These are phyloP conservation scores for Agaricus blazei DNA, from an alignment of 768 basidiomycete genomes.

Conservation along the genomic window DNA sequence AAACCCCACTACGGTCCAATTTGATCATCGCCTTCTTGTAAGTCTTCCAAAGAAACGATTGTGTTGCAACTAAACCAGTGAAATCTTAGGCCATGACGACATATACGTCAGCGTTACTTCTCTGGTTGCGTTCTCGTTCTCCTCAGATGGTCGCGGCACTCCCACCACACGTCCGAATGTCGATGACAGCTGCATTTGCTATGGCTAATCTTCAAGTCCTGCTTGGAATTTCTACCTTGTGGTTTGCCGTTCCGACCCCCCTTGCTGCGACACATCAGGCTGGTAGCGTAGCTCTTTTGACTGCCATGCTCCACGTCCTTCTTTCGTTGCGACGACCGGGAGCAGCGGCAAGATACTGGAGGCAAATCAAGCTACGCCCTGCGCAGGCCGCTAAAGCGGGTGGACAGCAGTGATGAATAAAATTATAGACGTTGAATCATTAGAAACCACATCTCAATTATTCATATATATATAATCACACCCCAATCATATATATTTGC, in stretches of 20 bases:
- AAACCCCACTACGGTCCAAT: conserved; percentile 97
- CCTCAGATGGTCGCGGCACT: conserved; percentile 55
- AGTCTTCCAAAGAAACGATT: conserved; percentile 23
- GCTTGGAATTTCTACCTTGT: conserved; percentile 63
- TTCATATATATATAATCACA: background rate
- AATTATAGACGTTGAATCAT: background rate
- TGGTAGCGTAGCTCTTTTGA: conserved; percentile 85
- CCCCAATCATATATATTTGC: background rate
- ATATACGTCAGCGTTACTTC: conserved; percentile 58
- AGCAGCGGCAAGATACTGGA: conserved; percentile 57
- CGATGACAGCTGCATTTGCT: conserved; percentile 58
- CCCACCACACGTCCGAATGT: conserved; percentile 55
- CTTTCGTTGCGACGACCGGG: conserved; percentile 70
- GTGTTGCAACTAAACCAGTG: background rate
- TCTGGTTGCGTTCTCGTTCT: conserved; percentile 57
- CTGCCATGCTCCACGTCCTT: conserved; percentile 73
- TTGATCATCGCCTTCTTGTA: conserved; percentile 90
- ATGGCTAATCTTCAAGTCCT: conserved; percentile 82
- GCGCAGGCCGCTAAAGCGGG: conserved; percentile 1
- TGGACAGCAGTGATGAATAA: background rate
- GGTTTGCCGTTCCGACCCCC: conserved; percentile 91
- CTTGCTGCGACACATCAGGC: conserved; percentile 94
- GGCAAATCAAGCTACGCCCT: conserved; percentile 17
- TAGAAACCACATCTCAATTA: background rate
- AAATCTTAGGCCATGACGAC: conserved; percentile 73